Evolutionary conservation across 2,329 filamentous ascomycete species (phyloP).

Genomic region (Acrocalymma vagum): DNA sequence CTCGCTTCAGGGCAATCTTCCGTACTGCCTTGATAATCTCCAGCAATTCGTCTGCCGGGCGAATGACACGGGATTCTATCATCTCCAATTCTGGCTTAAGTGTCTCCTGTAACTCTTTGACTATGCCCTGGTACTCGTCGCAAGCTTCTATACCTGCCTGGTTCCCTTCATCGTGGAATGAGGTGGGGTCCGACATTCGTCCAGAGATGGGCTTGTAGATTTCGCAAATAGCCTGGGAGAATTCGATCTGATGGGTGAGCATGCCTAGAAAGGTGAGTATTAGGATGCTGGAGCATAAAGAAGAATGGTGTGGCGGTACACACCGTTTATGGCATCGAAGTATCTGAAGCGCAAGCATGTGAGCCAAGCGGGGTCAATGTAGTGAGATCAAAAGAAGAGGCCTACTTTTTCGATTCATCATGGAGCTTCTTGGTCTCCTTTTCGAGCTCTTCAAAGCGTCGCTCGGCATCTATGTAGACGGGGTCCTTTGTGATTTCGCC

Average conservation of each 20-base stretch:
- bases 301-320: constrained; percentile 17
- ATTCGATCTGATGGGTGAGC: constrained; percentile 97
- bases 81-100: constrained; percentile 93
- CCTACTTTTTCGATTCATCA: constrained; percentile 87
- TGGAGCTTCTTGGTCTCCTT: constrained; percentile 96
- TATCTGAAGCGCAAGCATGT: constrained; percentile 67
- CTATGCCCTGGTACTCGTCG: constrained; percentile 93
- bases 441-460: constrained; percentile 92
- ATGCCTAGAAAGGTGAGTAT: constrained; percentile 67
- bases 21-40: constrained; percentile 96
- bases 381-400: constrained; percentile 1
- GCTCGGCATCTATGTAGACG: constrained; percentile 93
- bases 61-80: constrained; percentile 92
- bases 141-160: constrained; percentile 92
- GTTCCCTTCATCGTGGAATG: constrained; percentile 82
- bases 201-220: constrained; percentile 99
- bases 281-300: constrained; percentile 14
- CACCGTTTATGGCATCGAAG: constrained; percentile 93
- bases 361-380: constrained; percentile 16
- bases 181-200: constrained; percentile 90
- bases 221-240: constrained; percentile 93
- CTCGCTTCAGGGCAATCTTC: constrained; percentile 86
- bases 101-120: constrained; percentile 88
- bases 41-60: constrained; percentile 89
- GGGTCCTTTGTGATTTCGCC: constrained; percentile 95